Evolutionary conservation across 768 basidiomycete genomes (phyloP), one percentile per base, ranked within the genome.

Genomic region (Panaeolus papilionaceus): DNA sequence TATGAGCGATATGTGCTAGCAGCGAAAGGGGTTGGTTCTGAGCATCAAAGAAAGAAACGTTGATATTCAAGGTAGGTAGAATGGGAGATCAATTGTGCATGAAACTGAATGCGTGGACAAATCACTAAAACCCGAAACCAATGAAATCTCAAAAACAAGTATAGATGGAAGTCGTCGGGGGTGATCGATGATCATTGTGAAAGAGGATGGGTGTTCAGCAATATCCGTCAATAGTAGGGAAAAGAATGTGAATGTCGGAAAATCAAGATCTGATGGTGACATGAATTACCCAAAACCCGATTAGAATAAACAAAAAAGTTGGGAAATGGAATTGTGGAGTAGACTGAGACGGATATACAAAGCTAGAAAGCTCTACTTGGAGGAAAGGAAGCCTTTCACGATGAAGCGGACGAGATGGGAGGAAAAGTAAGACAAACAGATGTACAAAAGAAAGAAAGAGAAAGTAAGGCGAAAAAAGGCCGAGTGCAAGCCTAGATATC

Each of bases 401-500:
- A 49, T 23, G 23, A 23, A 49, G 2, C 5, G 20, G 20, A 18
- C 20, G 23, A 9, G 12, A 20, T 20, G n/a, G 12, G 44, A n/a
- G 33, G 28, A 12, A 12, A 58, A 33, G 28, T 37, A 33, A 33
- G n/a, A n/a, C 12, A 33, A 16, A 33, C 26, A 33, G 54, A 28
- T 26, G 8, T 20, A 47, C 8, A 47, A 8, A 20, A 54, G 51
- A 62, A 23, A 42, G 47, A 33, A 38, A 26, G 28, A 23, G 40
- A 63, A 16, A 23, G 37, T 26, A 16, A 14, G 37, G 33, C 23
- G 23, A 28, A 20, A 58, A 62, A 37, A 20, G 45, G 23, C n/a
- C n/a, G 38, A 62, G 16, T 16, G 45, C 26, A n/a, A 54, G 45
- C 62, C 72, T 80, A 94, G 69, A 94, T 84, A 74, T 90, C 89